Evolutionary conservation across 352 stramenopile species (phyloP).

Genomic region (Phytopythium mirpurense): DNA sequence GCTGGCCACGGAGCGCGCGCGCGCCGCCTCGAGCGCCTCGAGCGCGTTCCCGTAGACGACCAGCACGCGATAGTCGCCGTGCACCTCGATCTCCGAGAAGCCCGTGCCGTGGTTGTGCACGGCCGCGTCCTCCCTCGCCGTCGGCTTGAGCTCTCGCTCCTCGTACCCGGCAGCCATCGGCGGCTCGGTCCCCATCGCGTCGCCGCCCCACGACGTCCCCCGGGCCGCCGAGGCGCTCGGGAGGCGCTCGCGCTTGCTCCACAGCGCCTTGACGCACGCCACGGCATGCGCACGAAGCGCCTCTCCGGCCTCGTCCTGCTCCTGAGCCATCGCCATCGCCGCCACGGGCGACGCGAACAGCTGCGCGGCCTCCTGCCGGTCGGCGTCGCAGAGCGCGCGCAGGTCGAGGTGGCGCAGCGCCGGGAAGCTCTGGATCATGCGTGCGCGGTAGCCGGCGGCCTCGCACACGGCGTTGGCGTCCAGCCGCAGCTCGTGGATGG

Average conservation of each 20-base stretch:
- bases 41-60: constrained; percentile 65
- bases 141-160: constrained; percentile 32
- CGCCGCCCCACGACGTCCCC: constrained; percentile 7
- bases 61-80: constrained; percentile 59
- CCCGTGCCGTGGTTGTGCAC: constrained; percentile 48
- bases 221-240: background rate
- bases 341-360: constrained; percentile 17
- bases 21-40: constrained; percentile 51
- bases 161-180: constrained; percentile 12
- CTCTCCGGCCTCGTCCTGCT: constrained; percentile 41
- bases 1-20: constrained; percentile 45
- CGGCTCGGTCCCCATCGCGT: constrained; percentile 4
- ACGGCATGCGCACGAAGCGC: constrained; percentile 45
- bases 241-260: constrained; percentile 12
- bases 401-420: constrained; percentile 84
- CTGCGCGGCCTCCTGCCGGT: constrained; percentile 50
- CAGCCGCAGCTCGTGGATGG: constrained; percentile 82
- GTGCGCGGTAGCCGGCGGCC: constrained; percentile 54
- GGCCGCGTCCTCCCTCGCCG: constrained; percentile 37
- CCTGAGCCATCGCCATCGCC: constrained; percentile 31
- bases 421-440: constrained; percentile 69
- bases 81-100: constrained; percentile 70
- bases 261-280: constrained; percentile 31
- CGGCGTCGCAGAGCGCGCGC: constrained; percentile 64
- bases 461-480: constrained; percentile 78